Percentiles rank a stretch among this genome's conserved stretches.
Evolutionary conservation across 305 asterid genomes (phyloP).

Genomic region (Galium porrigens): DNA sequence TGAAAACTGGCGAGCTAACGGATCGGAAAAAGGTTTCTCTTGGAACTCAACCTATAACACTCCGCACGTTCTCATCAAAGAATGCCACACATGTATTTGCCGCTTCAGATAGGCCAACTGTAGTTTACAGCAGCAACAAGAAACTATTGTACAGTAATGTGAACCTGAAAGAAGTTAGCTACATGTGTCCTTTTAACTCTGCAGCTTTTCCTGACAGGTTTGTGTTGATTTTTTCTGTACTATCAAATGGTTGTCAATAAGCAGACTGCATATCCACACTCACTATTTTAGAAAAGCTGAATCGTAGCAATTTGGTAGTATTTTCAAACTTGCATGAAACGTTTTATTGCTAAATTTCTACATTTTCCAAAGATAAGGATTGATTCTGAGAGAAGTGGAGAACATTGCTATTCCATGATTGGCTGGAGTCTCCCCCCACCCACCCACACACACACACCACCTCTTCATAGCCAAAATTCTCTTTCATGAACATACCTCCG

Average conservation of each 20-base stretch:
- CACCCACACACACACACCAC: no score
- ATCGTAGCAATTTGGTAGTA: not conserved
- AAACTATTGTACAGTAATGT: conserved; percentile 90
- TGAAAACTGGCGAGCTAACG: conserved; percentile 62
- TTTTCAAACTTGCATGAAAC: no score
- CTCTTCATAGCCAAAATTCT: no score
- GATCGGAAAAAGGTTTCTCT: conserved; percentile 94
- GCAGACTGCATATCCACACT: not conserved
- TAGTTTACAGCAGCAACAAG: conserved; percentile 92
- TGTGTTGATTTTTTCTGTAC: not conserved
- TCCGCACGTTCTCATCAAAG: conserved; percentile 91
- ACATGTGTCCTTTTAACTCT: conserved; percentile 96
- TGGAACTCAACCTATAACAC: conserved; percentile 94
- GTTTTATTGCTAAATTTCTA: no score
- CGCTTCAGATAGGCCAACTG: conserved; percentile 94
- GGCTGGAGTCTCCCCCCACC: no score
- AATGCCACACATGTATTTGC: conserved; percentile 90
- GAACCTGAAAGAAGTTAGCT: conserved; percentile 83
- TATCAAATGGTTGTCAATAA: not conserved
- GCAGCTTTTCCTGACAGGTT: conserved; percentile 99
- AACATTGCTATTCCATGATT: not conserved
- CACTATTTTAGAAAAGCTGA: not conserved
- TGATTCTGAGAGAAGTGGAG: no score
- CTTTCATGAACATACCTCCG: not conserved
- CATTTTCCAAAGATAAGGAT: no score